Conservation (phyloP, 495 filamentous ascomycete genomes). For the Cercophora scortea region DNA sequence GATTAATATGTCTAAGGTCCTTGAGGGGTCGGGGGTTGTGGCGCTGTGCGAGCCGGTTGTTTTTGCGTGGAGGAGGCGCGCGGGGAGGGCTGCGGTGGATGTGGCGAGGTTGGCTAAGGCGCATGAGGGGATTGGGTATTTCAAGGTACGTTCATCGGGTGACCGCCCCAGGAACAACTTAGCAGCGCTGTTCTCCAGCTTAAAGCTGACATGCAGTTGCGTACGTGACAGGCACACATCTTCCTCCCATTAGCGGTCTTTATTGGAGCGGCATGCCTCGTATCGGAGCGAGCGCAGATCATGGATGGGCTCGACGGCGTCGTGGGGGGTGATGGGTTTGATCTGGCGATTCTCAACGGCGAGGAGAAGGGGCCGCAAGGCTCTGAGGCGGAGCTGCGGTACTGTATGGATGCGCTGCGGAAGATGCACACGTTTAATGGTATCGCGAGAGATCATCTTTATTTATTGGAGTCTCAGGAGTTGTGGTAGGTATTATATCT, state of each 20-base stretch:
- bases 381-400: neutral
- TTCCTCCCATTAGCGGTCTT: slow-evolving; percentile 19
- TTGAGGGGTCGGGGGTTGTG: slow-evolving; percentile 11
- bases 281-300: neutral
- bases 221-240: slow-evolving; percentile 13
- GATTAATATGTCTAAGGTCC: slow-evolving; percentile 32
- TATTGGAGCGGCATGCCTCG: slow-evolving; percentile 12
- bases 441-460: slow-evolving; percentile 17
- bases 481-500: neutral
- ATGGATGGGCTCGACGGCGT: neutral
- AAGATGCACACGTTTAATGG: slow-evolving; percentile 24
- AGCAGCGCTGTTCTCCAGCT: neutral
- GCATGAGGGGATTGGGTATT: slow-evolving; percentile 35
- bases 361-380: neutral
- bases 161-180: neutral
- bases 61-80: slow-evolving; percentile 25
- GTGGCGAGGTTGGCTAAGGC: slow-evolving; percentile 33
- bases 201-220: neutral
- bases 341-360: neutral
- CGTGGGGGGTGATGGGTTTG: neutral
- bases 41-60: slow-evolving; percentile 15
- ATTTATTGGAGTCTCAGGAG: slow-evolving; percentile 5
- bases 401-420: slow-evolving; percentile 16
- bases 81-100: slow-evolving; percentile 28
- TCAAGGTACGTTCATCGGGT: slow-evolving; percentile 34